Base-by-base conservation (phyloP, 805 yeast genomes). In the Myxozyma sirexii region DNA sequence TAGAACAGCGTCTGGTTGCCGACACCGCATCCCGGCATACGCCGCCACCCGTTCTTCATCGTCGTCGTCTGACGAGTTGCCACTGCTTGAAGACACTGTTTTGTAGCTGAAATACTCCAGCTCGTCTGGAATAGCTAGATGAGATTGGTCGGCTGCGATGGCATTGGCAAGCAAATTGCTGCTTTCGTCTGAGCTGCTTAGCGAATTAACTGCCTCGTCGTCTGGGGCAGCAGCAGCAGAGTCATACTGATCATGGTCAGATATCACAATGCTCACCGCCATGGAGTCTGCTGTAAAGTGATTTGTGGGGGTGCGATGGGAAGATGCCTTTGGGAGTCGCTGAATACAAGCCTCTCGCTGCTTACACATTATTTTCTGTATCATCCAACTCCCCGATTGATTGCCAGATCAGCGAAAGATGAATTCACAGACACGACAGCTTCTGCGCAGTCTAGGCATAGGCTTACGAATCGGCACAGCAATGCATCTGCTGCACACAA, bases 401-500 rank as follows among this genome's bases (percentile, higher is more conserved):
- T n/a, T n/a, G n/a, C n/a, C n/a, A n/a, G n/a, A n/a, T n/a, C n/a
- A n/a, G n/a, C n/a, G n/a, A n/a, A n/a, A n/a, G n/a, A 37, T 37
- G 19, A 29, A 10, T 10, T 29, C 33, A 29, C 33, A 38, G 21
- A 4, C 7, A 2, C 12, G 21, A 38, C 42, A 38, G 42, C 42
- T 3, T 38, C 41, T 46, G 50, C 15, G 19, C 41, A 19, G 10
- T 2, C 43, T 48, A 4, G 35, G 52, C 21, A 13, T 29, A 10
- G 52, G 33, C 12, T n/a, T 76, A 6, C 67, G 79, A 15, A 62
- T 70, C 15, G 73, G 63, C 70, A 79, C 77, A 60, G 65, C 68
- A 8, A 68, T 73, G 13, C 97, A 92, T 72, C 76, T 91, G 10
- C 70, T 86, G 7, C 88, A 83, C 64, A 83, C 83, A 41, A 81